Conservation (phyloP, 1,284 basidiomycete species). For the Ceratobasidium sp. region DNA sequence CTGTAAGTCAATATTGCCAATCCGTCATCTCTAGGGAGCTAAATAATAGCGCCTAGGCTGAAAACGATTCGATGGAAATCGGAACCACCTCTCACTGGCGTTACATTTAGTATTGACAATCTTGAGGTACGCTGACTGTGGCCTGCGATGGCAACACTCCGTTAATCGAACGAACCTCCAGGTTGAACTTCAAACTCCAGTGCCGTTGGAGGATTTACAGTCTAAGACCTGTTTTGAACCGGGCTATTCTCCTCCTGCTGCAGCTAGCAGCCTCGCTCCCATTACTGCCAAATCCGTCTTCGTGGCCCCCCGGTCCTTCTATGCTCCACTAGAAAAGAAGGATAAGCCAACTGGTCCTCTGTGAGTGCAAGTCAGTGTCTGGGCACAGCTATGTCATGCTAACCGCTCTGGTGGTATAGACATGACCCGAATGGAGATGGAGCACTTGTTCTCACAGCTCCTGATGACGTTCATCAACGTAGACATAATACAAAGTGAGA, state of each 20-base stretch:
- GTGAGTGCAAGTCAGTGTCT: constrained; percentile 56
- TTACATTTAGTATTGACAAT: constrained; percentile 30
- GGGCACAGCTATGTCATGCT: constrained; percentile 43
- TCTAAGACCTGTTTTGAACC: constrained; percentile 31
- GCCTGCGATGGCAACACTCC: too few relatives aligned
- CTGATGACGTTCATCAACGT: constrained; percentile 72
- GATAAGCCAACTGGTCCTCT: constrained; percentile 50
- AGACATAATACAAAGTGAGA: constrained; percentile 77
- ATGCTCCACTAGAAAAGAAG: constrained; percentile 52
- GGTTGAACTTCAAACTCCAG: constrained; percentile 36
- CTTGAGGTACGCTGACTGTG: constrained; percentile 14
- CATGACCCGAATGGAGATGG: constrained; percentile 79
- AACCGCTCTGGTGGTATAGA: constrained; percentile 56
- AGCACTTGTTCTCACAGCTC: constrained; percentile 88
- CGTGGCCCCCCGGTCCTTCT: constrained; percentile 46
- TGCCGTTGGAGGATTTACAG: constrained; percentile 30
- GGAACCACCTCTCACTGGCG: constrained; percentile 31
- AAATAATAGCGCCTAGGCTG: neutral
- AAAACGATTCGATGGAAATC: constrained; percentile 34
- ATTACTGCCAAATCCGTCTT: constrained; percentile 40
- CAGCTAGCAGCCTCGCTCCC: constrained; percentile 6
- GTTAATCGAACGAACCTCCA: neutral
- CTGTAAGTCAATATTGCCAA: neutral
- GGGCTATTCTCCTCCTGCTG: constrained; percentile 12
- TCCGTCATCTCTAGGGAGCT: too few relatives aligned